Evolutionary conservation across 495 filamentous ascomycete genomes (phyloP).

Genomic region (Penicillium canariense): DNA sequence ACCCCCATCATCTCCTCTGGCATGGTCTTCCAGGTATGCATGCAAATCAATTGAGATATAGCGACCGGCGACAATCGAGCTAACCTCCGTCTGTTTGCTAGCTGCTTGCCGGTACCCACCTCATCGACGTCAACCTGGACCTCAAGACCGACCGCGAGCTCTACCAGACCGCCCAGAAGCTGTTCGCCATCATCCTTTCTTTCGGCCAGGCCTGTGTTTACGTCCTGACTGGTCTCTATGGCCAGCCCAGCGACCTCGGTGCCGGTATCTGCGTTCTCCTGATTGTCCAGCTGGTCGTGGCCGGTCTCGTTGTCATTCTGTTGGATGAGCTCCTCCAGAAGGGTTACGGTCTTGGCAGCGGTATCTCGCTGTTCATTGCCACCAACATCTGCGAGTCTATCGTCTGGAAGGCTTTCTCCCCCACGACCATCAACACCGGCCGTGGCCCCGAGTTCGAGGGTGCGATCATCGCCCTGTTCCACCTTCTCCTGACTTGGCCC

Average conservation of each 20-base stretch:
- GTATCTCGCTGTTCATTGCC: conserved; percentile 99
- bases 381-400: conserved; percentile 99
- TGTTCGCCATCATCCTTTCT: conserved; percentile 96
- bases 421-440: conserved; percentile 98
- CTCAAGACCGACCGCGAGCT: conserved; percentile 99
- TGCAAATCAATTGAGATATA: background rate
- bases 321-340: conserved; percentile 99
- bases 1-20: conserved; percentile 99
- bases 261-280: conserved; percentile 97
- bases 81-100: conserved; percentile 26
- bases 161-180: conserved; percentile 99
- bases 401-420: conserved; percentile 99
- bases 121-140: conserved; percentile 99
- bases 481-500: conserved; percentile 95
- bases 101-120: conserved; percentile 97
- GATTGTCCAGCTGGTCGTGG: conserved; percentile 93
- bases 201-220: conserved; percentile 96
- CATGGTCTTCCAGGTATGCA: conserved; percentile 92
- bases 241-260: conserved; percentile 91
- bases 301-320: conserved; percentile 97
- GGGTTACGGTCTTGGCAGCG: conserved; percentile 96
- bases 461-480: conserved; percentile 97
- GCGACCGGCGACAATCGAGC: conserved; percentile 6
- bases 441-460: conserved; percentile 99
- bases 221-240: conserved; percentile 97